phyloP scores from a whole-genome alignment of 2,329 filamentous ascomycete species.

The Diaporthe longicolla region DNA sequence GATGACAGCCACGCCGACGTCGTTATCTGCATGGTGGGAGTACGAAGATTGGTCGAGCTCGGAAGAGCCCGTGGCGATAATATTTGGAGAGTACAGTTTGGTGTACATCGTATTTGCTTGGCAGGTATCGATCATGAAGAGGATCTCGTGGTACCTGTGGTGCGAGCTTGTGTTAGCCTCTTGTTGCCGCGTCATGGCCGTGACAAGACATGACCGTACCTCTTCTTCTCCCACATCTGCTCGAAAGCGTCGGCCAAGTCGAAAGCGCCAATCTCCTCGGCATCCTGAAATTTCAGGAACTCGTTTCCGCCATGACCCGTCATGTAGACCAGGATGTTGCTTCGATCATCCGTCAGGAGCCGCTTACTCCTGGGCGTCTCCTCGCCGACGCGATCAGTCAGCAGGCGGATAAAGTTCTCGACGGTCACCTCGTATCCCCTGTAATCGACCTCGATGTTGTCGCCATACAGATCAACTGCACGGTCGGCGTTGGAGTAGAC shows the following conservation, averaged over 20 bases:
- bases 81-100: conserved; percentile 97
- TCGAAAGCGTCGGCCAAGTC: conserved; percentile 97
- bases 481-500: conserved; percentile 99
- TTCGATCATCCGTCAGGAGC: conserved; percentile 92
- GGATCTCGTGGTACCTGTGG: conserved; percentile 88
- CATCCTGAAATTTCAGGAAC: conserved; percentile 98
- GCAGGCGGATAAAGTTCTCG: conserved; percentile 95
- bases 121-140: conserved; percentile 99
- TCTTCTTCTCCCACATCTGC: conserved; percentile 99
- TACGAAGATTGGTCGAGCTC: conserved; percentile 97
- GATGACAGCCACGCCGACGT: conserved; percentile 97
- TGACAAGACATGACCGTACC: conserved; percentile 60
- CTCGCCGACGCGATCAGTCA: conserved; percentile 94
- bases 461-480: conserved; percentile 94
- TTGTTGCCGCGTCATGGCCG: neutral
- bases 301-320: conserved; percentile 98
- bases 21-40: conserved; percentile 97
- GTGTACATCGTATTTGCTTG: conserved; percentile 99
- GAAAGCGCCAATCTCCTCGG: conserved; percentile 96
- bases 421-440: conserved; percentile 98
- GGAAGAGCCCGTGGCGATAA: conserved; percentile 96
- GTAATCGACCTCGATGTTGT: conserved; percentile 99
- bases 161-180: conserved; percentile 16
- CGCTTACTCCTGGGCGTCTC: conserved; percentile 97
- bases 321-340: conserved; percentile 99